phyloP scores from a whole-genome alignment of 805 yeast species.

The Ogataea henricii region DNA sequence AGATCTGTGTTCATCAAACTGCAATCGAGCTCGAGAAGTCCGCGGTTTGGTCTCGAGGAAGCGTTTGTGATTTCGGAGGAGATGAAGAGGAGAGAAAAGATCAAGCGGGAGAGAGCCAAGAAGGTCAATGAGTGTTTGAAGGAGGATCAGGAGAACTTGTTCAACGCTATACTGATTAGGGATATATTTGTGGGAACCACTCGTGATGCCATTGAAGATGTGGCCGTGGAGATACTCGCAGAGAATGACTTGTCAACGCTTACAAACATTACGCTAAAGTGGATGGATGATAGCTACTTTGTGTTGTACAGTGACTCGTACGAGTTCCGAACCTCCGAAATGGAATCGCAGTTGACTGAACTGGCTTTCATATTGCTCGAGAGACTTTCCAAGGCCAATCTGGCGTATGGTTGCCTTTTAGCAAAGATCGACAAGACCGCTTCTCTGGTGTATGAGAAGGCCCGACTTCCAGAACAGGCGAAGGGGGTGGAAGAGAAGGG shows the following conservation, averaged over 20 bases:
- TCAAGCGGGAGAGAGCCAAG: slow-evolving; percentile 31
- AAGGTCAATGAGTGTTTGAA: slow-evolving; percentile 27
- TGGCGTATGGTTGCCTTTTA: slow-evolving; percentile 53
- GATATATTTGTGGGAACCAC: slow-evolving; percentile 58
- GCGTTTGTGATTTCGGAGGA: slow-evolving; percentile 40
- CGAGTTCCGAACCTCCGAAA: slow-evolving; percentile 37
- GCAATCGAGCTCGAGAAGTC: slow-evolving; percentile 36
- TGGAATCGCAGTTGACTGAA: slow-evolving; percentile 45
- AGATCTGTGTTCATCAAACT: slow-evolving; percentile 66
- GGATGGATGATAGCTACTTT: slow-evolving; percentile 44
- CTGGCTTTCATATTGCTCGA: slow-evolving; percentile 40
- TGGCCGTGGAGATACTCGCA: slow-evolving; percentile 26
- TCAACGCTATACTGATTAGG: slow-evolving; percentile 56
- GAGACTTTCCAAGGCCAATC: slow-evolving; percentile 39
- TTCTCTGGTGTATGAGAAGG: slow-evolving; percentile 32
- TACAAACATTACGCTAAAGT: slow-evolving; percentile 36
- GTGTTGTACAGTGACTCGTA: slow-evolving; percentile 41
- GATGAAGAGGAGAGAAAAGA: slow-evolving; percentile 29
- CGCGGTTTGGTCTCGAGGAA: slow-evolving; percentile 48
- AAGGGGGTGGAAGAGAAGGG: neutral
- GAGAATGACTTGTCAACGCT: slow-evolving; percentile 3
- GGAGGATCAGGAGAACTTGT: slow-evolving; percentile 30
- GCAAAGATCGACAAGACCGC: slow-evolving; percentile 44
- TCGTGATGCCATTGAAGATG: slow-evolving; percentile 42
- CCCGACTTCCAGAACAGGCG: neutral